Evolutionary conservation across 768 basidiomycete species (phyloP).

Genomic region (Gautieria morchelliformis): DNA sequence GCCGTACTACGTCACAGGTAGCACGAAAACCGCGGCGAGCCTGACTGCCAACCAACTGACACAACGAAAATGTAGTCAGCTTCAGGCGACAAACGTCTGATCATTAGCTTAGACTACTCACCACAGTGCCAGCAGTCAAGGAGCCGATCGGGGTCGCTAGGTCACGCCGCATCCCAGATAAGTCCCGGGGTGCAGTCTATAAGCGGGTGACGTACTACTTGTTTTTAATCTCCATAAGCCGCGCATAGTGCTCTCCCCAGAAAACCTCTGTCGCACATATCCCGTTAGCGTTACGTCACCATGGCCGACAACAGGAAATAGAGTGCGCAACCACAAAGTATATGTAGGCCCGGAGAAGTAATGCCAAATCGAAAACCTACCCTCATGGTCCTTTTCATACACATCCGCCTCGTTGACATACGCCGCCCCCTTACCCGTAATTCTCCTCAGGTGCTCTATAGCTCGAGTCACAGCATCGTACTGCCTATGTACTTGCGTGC

Average conservation of each 20-base stretch:
- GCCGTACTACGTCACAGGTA: too few species aligned
- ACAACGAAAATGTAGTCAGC: too few species aligned
- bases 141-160: conserved; percentile 2
- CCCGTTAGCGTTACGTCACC: not conserved
- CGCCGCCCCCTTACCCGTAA: conserved; percentile 24
- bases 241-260: conserved; percentile 2
- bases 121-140: conserved; percentile 9
- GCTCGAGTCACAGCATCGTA: conserved; percentile 28
- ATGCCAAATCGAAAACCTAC: not conserved
- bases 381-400: not conserved
- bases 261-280: not conserved
- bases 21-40: too few species aligned
- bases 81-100: too few species aligned
- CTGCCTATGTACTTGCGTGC: conserved; percentile 22
- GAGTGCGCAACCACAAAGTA: too few species aligned
- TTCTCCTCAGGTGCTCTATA: conserved; percentile 30
- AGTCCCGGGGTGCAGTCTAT: not conserved
- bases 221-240: not conserved
- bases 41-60: too few species aligned
- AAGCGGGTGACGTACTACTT: conserved; percentile 1
- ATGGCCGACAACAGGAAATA: not conserved
- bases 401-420: conserved; percentile 21
- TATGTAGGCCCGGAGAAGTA: too few species aligned
- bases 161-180: not conserved
- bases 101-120: not conserved